Evolutionary conservation across 1,284 basidiomycete species (phyloP).

Genomic region (Naganishia albida): DNA sequence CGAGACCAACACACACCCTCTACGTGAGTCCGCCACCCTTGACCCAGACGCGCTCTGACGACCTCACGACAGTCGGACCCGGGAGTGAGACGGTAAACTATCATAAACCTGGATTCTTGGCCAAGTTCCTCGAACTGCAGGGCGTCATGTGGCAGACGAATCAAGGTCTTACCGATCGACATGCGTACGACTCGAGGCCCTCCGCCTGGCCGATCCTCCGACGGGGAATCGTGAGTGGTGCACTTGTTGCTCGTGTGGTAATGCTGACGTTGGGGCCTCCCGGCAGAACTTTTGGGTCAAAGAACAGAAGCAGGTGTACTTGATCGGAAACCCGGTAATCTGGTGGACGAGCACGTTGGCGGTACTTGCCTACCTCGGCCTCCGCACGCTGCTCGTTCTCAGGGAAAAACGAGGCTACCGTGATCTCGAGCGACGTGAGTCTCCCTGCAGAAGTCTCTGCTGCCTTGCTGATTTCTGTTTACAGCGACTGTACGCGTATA

Average conservation of each 20-base stretch:
- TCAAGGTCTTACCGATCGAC: slow-evolving; percentile 88
- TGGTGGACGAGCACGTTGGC: slow-evolving; percentile 83
- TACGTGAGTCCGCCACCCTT: slow-evolving; percentile 60
- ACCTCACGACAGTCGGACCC: slow-evolving; percentile 60
- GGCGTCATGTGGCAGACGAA: slow-evolving; percentile 99
- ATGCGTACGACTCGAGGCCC: slow-evolving; percentile 91
- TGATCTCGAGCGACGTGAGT: slow-evolving; percentile 86
- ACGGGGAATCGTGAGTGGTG: slow-evolving; percentile 82
- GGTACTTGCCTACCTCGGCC: slow-evolving; percentile 66
- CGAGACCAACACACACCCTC: slow-evolving; percentile 79
- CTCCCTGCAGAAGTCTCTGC: slow-evolving; percentile 18
- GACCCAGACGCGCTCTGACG: slow-evolving; percentile 31
- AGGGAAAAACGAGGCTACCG: slow-evolving; percentile 86
- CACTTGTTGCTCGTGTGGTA: background rate
- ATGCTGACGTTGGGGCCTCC: slow-evolving; percentile 16
- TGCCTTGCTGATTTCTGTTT: slow-evolving; percentile 6
- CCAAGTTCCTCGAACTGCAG: slow-evolving; percentile 90
- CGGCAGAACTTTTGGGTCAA: slow-evolving; percentile 96
- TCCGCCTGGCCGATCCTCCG: slow-evolving; percentile 82
- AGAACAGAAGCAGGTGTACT: slow-evolving; percentile 90
- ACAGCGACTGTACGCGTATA: slow-evolving; percentile 87
- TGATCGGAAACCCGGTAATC: slow-evolving; percentile 89
- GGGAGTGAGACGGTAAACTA: slow-evolving; percentile 85
- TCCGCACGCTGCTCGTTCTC: slow-evolving; percentile 77
- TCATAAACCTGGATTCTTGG: slow-evolving; percentile 76